Percentiles rank a stretch among this genome's conserved stretches.
Evolutionary conservation across 257 asterid genomes (phyloP).

Genomic region (Solanum paucissectum): DNA sequence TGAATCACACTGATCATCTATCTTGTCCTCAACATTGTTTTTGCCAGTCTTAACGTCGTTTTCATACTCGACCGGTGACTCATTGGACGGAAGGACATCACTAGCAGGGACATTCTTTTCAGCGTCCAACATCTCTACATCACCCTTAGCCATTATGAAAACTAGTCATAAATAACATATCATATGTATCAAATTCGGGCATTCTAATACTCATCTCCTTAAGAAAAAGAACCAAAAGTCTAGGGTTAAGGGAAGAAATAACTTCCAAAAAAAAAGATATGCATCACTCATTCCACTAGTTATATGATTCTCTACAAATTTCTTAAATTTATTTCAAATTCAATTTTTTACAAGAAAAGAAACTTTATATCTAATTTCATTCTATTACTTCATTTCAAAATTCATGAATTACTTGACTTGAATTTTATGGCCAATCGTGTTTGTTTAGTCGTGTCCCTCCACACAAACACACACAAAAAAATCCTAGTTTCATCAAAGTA

Average conservation of each 20-base stretch:
- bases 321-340: not conserved
- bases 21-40: not conserved
- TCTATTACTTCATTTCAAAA: too few relatives aligned
- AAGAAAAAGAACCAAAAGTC: not conserved
- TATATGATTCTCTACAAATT: not conserved
- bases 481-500: too few relatives aligned
- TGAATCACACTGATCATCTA: constrained; percentile 5
- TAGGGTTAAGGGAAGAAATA: not conserved
- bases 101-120: constrained; percentile 9
- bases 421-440: too few relatives aligned
- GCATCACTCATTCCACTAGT: not conserved
- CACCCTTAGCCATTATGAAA: constrained; percentile 28
- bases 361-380: not conserved
- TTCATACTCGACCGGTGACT: not conserved
- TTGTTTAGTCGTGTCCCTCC: too few relatives aligned
- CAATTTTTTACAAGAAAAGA: not conserved
- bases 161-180: constrained; percentile 6
- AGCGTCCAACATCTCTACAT: constrained; percentile 41
- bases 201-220: not conserved
- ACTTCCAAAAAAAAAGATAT: not conserved
- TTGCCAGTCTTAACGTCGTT: not conserved
- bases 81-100: not conserved
- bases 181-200: not conserved
- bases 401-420: too few relatives aligned
- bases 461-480: not conserved